These are phyloP conservation scores for Nemania diffusa DNA, from an alignment of 2,329 filamentous ascomycete genomes.

Conservation along the genomic window DNA sequence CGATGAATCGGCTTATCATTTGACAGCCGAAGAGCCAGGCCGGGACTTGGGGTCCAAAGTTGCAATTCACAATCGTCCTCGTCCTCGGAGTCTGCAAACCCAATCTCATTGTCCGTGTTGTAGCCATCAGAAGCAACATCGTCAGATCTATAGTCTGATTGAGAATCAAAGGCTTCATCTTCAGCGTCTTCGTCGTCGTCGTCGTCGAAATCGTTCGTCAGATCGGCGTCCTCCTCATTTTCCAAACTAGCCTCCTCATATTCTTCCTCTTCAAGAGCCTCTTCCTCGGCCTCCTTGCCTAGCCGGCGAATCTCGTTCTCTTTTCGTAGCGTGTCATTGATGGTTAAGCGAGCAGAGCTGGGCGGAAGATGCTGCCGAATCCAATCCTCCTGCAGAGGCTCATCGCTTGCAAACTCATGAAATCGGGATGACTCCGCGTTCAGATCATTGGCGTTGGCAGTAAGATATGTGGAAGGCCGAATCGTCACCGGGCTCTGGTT, in stretches of 20 bases:
- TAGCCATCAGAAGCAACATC: conserved; percentile 72
- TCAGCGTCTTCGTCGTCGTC: conserved; percentile 57
- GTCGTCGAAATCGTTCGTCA: conserved; percentile 59
- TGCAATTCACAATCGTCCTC: conserved; percentile 71
- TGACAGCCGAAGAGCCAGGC: conserved; percentile 53
- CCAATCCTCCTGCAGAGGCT: conserved; percentile 89
- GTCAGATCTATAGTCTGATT: conserved; percentile 67
- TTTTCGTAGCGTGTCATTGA: conserved; percentile 88
- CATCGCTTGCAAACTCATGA: conserved; percentile 90
- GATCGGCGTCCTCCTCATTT: conserved; percentile 58
- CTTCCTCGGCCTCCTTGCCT: conserved; percentile 87
- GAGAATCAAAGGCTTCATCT: conserved; percentile 56
- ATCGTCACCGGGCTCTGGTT: conserved; percentile 53
- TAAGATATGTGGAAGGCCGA: conserved; percentile 60
- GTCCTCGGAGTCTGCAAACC: conserved; percentile 75
- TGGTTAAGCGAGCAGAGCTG: conserved; percentile 77
- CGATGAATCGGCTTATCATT: conserved; percentile 52
- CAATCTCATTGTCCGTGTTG: conserved; percentile 77
- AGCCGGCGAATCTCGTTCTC: conserved; percentile 89
- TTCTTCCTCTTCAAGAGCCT: conserved; percentile 56
- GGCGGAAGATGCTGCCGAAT: conserved; percentile 74
- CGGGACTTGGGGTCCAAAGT: conserved; percentile 64
- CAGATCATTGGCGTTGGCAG: conserved; percentile 61
- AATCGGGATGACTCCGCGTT: conserved; percentile 72
- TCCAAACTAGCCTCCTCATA: conserved; percentile 54